Evolutionary conservation across 2,329 filamentous ascomycete species (phyloP), one percentile per base, ranked within the genome.

Genomic region (Metarhizium album): DNA sequence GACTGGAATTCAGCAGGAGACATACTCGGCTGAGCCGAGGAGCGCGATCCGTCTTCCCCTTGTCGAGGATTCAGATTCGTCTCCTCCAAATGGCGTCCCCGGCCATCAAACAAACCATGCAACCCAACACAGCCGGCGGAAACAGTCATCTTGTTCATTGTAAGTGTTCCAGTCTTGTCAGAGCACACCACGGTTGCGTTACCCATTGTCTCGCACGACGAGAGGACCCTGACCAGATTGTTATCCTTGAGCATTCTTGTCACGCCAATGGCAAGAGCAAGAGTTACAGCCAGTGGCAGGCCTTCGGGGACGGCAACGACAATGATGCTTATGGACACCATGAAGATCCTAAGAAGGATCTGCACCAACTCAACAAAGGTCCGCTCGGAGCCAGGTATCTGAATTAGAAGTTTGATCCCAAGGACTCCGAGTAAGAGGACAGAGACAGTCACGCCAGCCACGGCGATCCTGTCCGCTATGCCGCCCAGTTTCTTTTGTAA

Each of bases 121-220:
- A 46, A 11, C 18, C 42, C 47, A 3, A 40, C 4, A 8, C 18
- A n/a, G 31, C 27, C 51, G 33, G 57, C 53, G 7, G 59, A 55
- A 4, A 65, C 61, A 0, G 55, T 59, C 63, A 64, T 64, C 42
- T 57, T 57, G 48, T 64, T 63, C 27, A 58, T 55, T 5, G 62
- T 65, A 13, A 69, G 56, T 11, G 66, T 69, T 24, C 67, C 67
- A 5, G 67, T 69, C 54, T 69, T 68, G 50, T 88, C 87, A 2
- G 86, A 90, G 68, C 87, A 91, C 46, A 90, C 83, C 0, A 84
- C 85, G 1, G 80, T 83, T 2, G 79, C 80, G 58, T 86, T 86
- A 2, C 83, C 83, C 82, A 86, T 86, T 5, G 82, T 84, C 62
- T 86, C 83, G 63, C 82, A 86, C 52, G 82, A 82, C 52, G 81